Evolutionary conservation across 768 basidiomycete genomes (phyloP), one percentile per base, ranked within the genome.

Genomic region (Rhizopogon vulgaris): DNA sequence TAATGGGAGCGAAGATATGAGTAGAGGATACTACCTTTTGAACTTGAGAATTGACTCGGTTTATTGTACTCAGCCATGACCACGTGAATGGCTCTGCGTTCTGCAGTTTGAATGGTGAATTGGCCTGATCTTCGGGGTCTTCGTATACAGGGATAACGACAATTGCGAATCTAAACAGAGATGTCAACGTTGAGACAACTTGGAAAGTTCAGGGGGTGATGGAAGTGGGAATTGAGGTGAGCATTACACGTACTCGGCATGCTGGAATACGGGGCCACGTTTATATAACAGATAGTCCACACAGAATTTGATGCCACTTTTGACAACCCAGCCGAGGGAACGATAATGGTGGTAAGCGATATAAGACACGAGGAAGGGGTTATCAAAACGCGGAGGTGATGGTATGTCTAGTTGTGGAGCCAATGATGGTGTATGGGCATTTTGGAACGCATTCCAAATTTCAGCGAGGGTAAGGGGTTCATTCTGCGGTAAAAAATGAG

Each of bases 61-160:
- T 98, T 55, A 99, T 80, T 1, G 96, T 99, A 69, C 91, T 93
- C 27, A 99, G 78, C 94, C 94, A 97, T 11, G 90, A 80, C 96
- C 96, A 99, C 9, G 85, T 74, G 62, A 90, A 89, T 2, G 89
- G 88, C 17, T 78, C 70, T 2, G 79, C 69, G 50, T 90, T 88
- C 53, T 79, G 78, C 2, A 90, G 72, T 22, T 77, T 67, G 58
- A 85, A 80, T 0, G 82, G 78, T 3, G 88, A 92, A 0, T 74
- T 65, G 22, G 73, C 70, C 53, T 79, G 78, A 64, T 97, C 94
- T 45, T 73, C 71, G 0, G 82, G 78, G 59, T 94, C 88, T 72
- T 91, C 86, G 60, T 97, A 98, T 3, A 87, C 85, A 0, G 96
- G 95, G 55, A 91, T 82, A 17, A 95, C 78, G n/a, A 94, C 82